Base-by-base conservation (phyloP, 2,329 filamentous ascomycete species). In the Stromatinia cepivora region DNA sequence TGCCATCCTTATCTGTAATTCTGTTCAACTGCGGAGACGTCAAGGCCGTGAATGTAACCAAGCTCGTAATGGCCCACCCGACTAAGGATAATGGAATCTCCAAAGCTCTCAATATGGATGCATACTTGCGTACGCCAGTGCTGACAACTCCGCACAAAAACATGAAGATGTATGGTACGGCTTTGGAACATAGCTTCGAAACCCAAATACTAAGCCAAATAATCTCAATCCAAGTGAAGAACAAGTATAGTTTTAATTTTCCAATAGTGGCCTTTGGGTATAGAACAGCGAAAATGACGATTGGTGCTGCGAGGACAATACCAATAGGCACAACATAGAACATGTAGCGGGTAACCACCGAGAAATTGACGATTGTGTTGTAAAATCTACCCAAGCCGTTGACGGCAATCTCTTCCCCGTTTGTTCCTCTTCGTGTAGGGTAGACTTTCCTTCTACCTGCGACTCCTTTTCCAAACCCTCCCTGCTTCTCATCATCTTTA, bases 171-270 rank as follows among this genome's bases (percentile, higher is more conserved):
- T 81, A 79, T 0, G 90, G 89, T 3, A 90, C 76, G 22, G 85
- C 76, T 78, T 87, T 87, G 20, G 89, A 86, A 15, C 88, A 82
- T 56, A 90, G 79, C 80, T 92, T 92, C 73, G 86, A 88, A 25
- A 83, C 81, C 90, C 90, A 92, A 15, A 91, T 82, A 11, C 85
- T 83, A 52, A 89, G 79, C 90, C 90, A 92, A 48, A 89, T 83
- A 65, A 90, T 82, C 76, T 91, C 86, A 73, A 92, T 84, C 90
- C 89, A 91, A 61, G 90, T 81, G 75, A 91, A 91, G 61, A 92
- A 82, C 62, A 84, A 79, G 75, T 89, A 86, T 13, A 90, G 81
- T 6, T 83, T 81, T 11, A 86, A 83, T 1, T 84, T 84, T 1
- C 67, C 17, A 74, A 74, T 50, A 59, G 73, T 56, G 72, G 74